Base-by-base conservation (phyloP, 2,329 filamentous ascomycete species). In the Ophiognomonia clavigignenti-juglandacearum region DNA sequence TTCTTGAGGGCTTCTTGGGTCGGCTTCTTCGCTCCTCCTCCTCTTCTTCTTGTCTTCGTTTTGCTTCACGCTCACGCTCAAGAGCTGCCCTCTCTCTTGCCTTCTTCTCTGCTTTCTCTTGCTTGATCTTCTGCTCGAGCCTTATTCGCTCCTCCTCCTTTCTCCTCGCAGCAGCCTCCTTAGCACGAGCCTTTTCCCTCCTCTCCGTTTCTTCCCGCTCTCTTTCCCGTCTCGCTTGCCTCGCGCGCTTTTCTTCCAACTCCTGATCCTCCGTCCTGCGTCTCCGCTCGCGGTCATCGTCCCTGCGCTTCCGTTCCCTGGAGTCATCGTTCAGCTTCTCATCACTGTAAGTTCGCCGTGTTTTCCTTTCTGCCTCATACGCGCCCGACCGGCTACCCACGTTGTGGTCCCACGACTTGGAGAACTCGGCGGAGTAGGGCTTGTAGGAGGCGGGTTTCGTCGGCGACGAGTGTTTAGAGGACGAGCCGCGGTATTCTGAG, bases 361-460 rank as follows among this genome's bases (percentile, higher is more conserved):
- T 64, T 10, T 64, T 57, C 14, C 61, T 62, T 13, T 60, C 57
- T 6, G 71, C 64, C 20, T 80, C 74, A 9, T 64, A 54, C 11
- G 47, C 58, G 26, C 64, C 64, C 14, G 62, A 59, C 18, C 66
- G 59, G 14, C 57, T 56, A 13, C 62, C 57, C 6, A 73, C 57
- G 4, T 75, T 69, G 20, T 77, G 73, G 14, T 79, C 76, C 52
- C 66, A 77, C 8, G 74, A 74, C 16, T 69, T 61, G 1, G 65
- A 54, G 49, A 63, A 57, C 45, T 66, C 39, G 20, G 37, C 27
- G 13, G 50, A 50, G 20, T 53, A 51, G 16, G 45, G 48, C 31
- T 51, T 53, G 52, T 71, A 71, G 10, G 62, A 53, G 48, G 64
- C 67, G 10, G 49, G 43, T 10, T 61, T 47, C 10, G 58, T 58